Evolutionary conservation across 1,284 basidiomycete genomes (phyloP), one percentile per base, ranked within the genome.

Genomic region (Apiotrichum siamense): DNA sequence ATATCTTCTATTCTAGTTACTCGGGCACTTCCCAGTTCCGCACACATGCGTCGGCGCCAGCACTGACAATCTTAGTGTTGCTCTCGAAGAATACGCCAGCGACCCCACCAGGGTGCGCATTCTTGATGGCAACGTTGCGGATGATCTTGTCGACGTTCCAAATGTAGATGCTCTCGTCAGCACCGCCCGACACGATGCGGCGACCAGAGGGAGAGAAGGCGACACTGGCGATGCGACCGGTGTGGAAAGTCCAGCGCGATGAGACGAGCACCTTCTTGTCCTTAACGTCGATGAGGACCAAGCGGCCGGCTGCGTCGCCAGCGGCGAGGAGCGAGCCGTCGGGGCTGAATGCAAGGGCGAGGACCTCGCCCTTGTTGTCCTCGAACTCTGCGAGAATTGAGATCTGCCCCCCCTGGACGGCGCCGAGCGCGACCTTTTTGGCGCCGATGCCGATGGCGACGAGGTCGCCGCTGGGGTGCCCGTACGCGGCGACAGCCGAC

Each of bases 91-190:
- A 77, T 15, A 92, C 89, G 21, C 80, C 80, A 53, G 83, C 85
- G 0, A 89, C 85, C 6, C 91, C 89, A 20, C 88, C 87, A 3
- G 87, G 82, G 37, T 83, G 83, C 1, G 87, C 87, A 57, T 90
- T 90, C 77, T 86, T 87, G 72, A 96, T 83, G 13, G 84, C 80
- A 37, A 92, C 83, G 61, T 87, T 88, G 74, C 83, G 84, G 71
- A 83, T 76, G 12, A 86, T 85, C 61, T 85, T 85, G 51, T 79
- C 78, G 33, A 89, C 82, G 60, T 84, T 85, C 85, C 90, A 97
- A 35, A 97, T 76, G 68, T 91, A 96, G 9, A 96, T 83, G 64
- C 90, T 83, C 25, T 92, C 94, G 69, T 98, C 94, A 32, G 94
- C 79, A 10, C 89, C 89, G 15, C 85, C 90, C 9, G 89, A 91